Evolutionary conservation across 2,329 filamentous ascomycete genomes (phyloP).

Genomic region (Nothomitra cinnamomea): DNA sequence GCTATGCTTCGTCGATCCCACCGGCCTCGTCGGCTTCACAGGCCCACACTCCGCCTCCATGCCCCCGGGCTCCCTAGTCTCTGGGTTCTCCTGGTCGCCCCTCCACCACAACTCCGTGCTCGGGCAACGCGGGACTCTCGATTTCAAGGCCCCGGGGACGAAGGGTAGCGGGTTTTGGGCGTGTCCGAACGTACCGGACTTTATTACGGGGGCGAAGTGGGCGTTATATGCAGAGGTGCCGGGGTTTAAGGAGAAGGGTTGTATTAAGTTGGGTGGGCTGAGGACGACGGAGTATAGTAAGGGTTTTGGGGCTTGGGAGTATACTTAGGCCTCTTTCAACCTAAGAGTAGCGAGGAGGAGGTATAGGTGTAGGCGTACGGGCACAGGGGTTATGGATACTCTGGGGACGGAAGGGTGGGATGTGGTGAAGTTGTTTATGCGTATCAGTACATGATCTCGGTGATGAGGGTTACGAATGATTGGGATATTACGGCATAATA

Average conservation of each 20-base stretch:
- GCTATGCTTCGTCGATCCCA: conserved; percentile 36
- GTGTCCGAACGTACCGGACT: conserved; percentile 18
- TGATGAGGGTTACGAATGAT: too few relatives aligned
- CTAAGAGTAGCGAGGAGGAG: too few relatives aligned
- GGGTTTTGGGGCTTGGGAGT: conserved; percentile 24
- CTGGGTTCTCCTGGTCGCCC: conserved; percentile 29
- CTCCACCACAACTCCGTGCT: background rate
- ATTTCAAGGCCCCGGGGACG: background rate
- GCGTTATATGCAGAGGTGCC: background rate
- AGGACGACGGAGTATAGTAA: conserved; percentile 15
- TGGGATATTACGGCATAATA: too few relatives aligned
- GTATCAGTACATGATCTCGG: too few relatives aligned
- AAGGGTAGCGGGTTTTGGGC: conserved; percentile 23
- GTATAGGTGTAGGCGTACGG: too few relatives aligned
- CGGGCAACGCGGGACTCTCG: background rate
- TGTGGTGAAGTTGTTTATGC: too few relatives aligned
- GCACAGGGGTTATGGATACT: too few relatives aligned
- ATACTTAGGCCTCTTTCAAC: conserved; percentile 16
- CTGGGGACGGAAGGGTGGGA: too few relatives aligned
- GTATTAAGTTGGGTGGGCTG: conserved; percentile 20
- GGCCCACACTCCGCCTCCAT: conserved; percentile 34
- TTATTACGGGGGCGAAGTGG: background rate
- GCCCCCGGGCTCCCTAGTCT: conserved; percentile 32
- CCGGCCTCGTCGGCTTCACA: conserved; percentile 39
- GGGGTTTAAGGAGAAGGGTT: background rate